Percentiles rank a stretch among this genome's conserved stretches.
Conservation (phyloP, 768 basidiomycete species). For the Auricularia cornea region DNA sequence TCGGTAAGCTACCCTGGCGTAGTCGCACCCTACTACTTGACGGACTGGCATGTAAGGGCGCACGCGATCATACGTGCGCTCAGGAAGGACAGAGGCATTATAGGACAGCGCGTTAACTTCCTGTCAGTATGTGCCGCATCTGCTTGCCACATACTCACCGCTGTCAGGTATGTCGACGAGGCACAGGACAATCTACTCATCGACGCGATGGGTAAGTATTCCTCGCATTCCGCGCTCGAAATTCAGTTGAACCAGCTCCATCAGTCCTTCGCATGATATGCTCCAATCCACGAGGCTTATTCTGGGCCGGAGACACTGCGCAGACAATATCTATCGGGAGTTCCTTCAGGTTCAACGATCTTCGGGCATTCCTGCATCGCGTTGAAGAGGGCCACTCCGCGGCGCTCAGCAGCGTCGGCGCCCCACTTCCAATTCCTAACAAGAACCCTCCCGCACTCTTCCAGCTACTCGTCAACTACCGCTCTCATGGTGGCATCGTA, state of each 20-base stretch:
- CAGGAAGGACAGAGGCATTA: constrained; percentile 24
- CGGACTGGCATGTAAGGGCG: constrained; percentile 29
- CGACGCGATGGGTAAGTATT: constrained; percentile 46
- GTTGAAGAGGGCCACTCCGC: constrained; percentile 40
- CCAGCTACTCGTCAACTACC: constrained; percentile 55
- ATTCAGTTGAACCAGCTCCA: background rate
- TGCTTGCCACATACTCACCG: background rate
- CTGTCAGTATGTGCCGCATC: constrained; percentile 31
- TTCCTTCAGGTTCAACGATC: constrained; percentile 60
- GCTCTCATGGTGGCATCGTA: constrained; percentile 69
- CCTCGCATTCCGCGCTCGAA: background rate
- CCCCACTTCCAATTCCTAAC: background rate
- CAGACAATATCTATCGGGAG: constrained; percentile 70
- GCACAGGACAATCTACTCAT: constrained; percentile 65
- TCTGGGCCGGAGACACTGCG: constrained; percentile 77
- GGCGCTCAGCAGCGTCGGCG: background rate
- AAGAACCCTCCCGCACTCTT: constrained; percentile 24
- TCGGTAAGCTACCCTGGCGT: constrained; percentile 27
- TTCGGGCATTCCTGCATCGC: constrained; percentile 58
- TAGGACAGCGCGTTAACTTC: constrained; percentile 41
- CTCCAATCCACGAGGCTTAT: constrained; percentile 53
- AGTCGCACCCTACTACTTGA: background rate
- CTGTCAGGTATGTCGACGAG: constrained; percentile 59
- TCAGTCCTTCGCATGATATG: constrained; percentile 63
- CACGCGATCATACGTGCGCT: constrained; percentile 36